A percentile compares a stretch with the other conserved stretches of the same genome.
These are phyloP conservation scores for Zygoascus hellenicus DNA, from an alignment of 1,139 yeast genomes.

Conservation along the genomic window DNA sequence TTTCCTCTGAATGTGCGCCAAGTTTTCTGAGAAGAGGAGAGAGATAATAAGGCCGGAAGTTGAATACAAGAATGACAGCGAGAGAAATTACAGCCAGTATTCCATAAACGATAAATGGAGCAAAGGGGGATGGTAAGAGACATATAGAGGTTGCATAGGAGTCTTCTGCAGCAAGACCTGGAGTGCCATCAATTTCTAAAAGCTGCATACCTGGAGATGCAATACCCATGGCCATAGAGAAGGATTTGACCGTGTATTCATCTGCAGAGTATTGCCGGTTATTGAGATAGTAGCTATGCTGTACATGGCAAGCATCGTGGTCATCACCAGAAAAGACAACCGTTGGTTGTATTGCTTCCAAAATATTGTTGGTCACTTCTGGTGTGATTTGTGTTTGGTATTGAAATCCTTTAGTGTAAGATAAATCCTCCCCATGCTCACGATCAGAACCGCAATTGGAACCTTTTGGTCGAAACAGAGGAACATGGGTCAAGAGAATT, in stretches of 20 bases:
- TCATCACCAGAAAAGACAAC: constrained; percentile 88
- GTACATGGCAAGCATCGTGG: constrained; percentile 86
- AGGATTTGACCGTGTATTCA: constrained; percentile 82
- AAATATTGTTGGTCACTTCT: constrained; percentile 50
- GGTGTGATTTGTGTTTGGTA: constrained; percentile 70
- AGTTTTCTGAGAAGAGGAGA: not conserved
- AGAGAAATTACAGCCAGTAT: constrained; percentile 21
- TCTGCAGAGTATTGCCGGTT: constrained; percentile 28
- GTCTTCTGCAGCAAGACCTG: constrained; percentile 14
- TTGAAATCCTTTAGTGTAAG: constrained; percentile 61
- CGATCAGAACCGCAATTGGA: constrained; percentile 63
- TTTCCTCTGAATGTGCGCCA: not conserved
- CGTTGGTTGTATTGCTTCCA: constrained; percentile 54
- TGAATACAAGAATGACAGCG: constrained; percentile 13
- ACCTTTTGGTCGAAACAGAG: constrained; percentile 54
- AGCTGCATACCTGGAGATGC: constrained; percentile 79
- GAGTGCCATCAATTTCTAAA: constrained; percentile 47
- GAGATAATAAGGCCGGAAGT: constrained; percentile 1
- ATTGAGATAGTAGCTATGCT: constrained; percentile 43
- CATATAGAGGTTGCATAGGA: constrained; percentile 54
- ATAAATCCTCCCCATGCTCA: constrained; percentile 55
- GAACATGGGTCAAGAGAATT: constrained; percentile 73
- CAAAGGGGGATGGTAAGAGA: constrained; percentile 64
- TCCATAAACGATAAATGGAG: constrained; percentile 36
- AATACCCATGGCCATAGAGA: constrained; percentile 92